Conservation (phyloP, 2,329 filamentous ascomycete genomes). For the Nemania abortiva region DNA sequence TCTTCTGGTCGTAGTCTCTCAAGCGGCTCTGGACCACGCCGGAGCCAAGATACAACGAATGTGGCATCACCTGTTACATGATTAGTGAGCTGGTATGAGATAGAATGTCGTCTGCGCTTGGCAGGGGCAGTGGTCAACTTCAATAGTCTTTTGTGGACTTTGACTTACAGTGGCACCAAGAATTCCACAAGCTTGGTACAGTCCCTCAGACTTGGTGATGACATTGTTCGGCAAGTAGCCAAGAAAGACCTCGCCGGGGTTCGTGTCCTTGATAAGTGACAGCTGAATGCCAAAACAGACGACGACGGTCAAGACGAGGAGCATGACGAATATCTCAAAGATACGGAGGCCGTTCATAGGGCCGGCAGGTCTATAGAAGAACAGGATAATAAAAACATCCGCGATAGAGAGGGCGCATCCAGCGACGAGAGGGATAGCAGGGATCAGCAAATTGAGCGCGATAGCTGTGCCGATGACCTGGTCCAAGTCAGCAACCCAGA, state of each 20-base stretch:
- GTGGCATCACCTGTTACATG: conserved; percentile 54
- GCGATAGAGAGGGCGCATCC: conserved; percentile 76
- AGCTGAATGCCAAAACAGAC: conserved; percentile 79
- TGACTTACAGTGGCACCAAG: conserved; percentile 73
- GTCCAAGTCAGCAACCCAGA: conserved; percentile 29
- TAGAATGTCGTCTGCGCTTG: neutral
- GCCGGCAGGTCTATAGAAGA: conserved; percentile 73
- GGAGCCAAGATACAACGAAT: conserved; percentile 72
- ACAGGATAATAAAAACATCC: conserved; percentile 74
- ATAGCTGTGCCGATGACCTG: conserved; percentile 78
- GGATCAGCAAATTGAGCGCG: conserved; percentile 74
- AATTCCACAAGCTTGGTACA: conserved; percentile 81
- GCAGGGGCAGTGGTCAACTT: neutral
- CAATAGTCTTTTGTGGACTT: neutral
- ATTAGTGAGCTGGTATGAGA: conserved; percentile 29
- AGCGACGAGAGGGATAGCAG: conserved; percentile 72
- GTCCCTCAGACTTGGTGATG: conserved; percentile 67
- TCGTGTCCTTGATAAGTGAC: conserved; percentile 68
- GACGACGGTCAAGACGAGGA: conserved; percentile 75
- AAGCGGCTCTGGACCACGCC: conserved; percentile 77
- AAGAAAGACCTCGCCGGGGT: conserved; percentile 69
- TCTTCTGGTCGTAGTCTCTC: conserved; percentile 70
- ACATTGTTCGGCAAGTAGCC: conserved; percentile 73
- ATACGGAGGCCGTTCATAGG: conserved; percentile 68
- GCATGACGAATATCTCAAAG: conserved; percentile 74